These are phyloP conservation scores for Paracoccidioides brasiliensis DNA, from an alignment of 2,329 filamentous ascomycete species.

Conservation along the genomic window DNA sequence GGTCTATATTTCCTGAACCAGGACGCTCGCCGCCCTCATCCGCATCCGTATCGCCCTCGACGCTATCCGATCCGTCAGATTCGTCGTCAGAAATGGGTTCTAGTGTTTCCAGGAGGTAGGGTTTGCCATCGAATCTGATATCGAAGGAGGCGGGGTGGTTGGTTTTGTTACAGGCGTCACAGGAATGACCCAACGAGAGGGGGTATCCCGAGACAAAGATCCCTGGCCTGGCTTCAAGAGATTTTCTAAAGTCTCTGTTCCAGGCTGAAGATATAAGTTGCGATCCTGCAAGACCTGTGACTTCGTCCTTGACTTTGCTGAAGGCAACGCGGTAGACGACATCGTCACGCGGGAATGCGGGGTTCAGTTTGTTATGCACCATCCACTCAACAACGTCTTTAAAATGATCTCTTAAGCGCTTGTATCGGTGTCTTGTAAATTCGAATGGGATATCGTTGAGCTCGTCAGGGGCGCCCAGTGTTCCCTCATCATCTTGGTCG, in stretches of 20 bases:
- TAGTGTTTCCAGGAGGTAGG: conserved; percentile 54
- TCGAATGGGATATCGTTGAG: conserved; percentile 49
- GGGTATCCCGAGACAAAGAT: conserved; percentile 40
- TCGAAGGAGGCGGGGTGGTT: conserved; percentile 54
- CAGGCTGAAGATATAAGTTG: conserved; percentile 62
- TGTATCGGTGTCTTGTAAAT: conserved; percentile 53
- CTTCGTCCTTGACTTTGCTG: conserved; percentile 57
- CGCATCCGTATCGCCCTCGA: conserved; percentile 26
- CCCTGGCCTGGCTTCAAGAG: conserved; percentile 52
- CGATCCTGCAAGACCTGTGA: conserved; percentile 52
- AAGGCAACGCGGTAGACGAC: conserved; percentile 57
- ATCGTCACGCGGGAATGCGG: conserved; percentile 50
- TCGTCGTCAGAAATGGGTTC: conserved; percentile 45
- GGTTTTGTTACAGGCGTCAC: conserved; percentile 58
- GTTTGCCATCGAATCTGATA: conserved; percentile 49
- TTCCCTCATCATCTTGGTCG: conserved; percentile 46
- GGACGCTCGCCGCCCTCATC: conserved; percentile 19
- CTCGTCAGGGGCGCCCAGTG: conserved; percentile 43
- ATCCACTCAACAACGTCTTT: conserved; percentile 66
- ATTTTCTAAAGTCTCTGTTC: conserved; percentile 52
- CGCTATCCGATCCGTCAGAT: conserved; percentile 15
- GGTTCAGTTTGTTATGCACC: conserved; percentile 65
- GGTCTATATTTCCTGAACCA: conserved; percentile 28
- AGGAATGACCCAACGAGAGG: conserved; percentile 36
- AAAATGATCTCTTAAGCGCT: conserved; percentile 60